These are phyloP conservation scores for Grosmannia serpens DNA, from an alignment of 2,329 filamentous ascomycete genomes.

Conservation along the genomic window DNA sequence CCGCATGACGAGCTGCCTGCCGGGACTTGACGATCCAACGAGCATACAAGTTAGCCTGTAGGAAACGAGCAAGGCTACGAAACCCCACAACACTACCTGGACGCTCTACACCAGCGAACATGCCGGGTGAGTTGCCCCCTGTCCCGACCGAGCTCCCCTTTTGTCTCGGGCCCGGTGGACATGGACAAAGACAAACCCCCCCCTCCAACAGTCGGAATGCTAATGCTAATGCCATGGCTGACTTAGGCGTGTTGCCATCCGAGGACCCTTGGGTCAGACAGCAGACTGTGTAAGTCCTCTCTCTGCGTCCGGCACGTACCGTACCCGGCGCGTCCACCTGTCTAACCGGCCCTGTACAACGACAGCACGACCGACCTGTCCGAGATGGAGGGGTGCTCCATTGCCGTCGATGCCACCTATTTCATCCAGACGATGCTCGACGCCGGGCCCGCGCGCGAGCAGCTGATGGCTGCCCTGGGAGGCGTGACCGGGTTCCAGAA, in stretches of 20 bases:
- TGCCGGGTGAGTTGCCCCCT: neutral
- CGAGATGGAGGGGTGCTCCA: slow-evolving; percentile 59
- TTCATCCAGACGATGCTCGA: slow-evolving; percentile 74
- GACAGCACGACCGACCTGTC: slow-evolving; percentile 49
- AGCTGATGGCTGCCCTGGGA: slow-evolving; percentile 78
- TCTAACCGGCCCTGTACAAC: no score
- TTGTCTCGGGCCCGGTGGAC: neutral
- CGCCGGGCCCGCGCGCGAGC: slow-evolving; percentile 61
- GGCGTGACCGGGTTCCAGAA: slow-evolving; percentile 70
- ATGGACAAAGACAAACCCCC: neutral
- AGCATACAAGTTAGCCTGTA: neutral
- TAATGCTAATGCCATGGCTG: neutral
- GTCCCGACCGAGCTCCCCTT: neutral
- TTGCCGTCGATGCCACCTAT: slow-evolving; percentile 83
- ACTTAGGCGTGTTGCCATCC: neutral
- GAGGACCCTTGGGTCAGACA: slow-evolving; percentile 15
- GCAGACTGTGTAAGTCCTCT: slow-evolving; percentile 18
- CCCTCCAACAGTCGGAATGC: neutral
- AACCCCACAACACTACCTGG: neutral
- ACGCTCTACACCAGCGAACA: neutral
- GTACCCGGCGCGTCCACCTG: neutral
- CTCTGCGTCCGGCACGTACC: neutral
- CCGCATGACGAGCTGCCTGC: neutral
- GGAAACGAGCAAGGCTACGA: neutral
- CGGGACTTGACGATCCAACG: neutral